Evolutionary conservation across 148 eudicot genomes (phyloP), one percentile per base, ranked within the genome.

Genomic region (Amaranthus hypochondriacus): DNA sequence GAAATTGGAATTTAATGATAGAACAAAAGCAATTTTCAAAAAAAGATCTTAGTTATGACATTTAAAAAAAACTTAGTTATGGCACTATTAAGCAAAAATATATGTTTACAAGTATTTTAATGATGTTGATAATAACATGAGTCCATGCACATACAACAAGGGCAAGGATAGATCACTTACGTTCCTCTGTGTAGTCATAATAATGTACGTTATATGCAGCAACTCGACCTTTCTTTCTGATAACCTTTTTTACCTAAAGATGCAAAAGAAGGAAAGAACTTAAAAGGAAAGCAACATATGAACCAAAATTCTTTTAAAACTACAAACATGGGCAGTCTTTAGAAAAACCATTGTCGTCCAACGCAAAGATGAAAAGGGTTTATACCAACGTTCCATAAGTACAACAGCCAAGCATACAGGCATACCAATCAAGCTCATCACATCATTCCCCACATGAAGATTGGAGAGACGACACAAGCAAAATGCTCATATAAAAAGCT

Each of bases 161-260:
- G 44, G 18, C 15, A 70, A 42, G 66, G 18, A 46, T n/a, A 56
- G 50, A 78, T 66, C 59, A 81, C 86, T 83, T 81, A 83, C 88
- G 53, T 39, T 84, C 80, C 12, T 75, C 88, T 4, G 82, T 75
- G 55, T 66, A 86, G 73, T 86, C 86, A 69, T 51, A 61, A 72
- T 76, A 88, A 67, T 82, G 74, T 66, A 84, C 63, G 4, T 64
- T 65, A 72, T 75, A 61, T 13, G 48, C 13, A 12, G 18, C 6
- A 65, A 76, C 50, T 21, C 53, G 61, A 0, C 80, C 76, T 58
- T 52, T 71, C 50, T 15, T 79, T 60, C 21, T 47, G 12, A 6
- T 0, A 75, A 75, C 51, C 53, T 73, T 57, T 77, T 80, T 75
- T 71, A 83, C 77, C 86, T 83, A 56, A 44, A 77, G 53, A 69